A percentile compares a stretch with the other conserved stretches of the same genome.
These are phyloP conservation scores for Lentinula raphanica DNA, from an alignment of 768 basidiomycete genomes.

Conservation along the genomic window DNA sequence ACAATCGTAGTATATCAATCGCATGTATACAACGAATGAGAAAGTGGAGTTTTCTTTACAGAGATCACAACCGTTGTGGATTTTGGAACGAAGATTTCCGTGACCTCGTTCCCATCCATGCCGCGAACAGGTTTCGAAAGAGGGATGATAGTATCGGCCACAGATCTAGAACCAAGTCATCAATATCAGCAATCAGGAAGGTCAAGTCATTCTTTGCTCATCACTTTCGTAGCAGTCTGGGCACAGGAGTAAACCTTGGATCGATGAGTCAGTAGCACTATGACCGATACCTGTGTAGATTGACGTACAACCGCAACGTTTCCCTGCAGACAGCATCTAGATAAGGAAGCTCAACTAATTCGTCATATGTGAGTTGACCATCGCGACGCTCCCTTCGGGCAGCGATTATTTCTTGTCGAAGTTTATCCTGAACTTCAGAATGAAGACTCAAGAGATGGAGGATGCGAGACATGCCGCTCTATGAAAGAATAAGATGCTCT, in stretches of 20 bases:
- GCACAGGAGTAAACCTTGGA: constrained; percentile 22
- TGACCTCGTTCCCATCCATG: constrained; percentile 20
- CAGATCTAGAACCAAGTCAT: constrained; percentile 13
- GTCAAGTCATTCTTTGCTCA: not conserved
- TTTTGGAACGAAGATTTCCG: constrained; percentile 22
- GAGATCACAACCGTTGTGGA: constrained; percentile 20
- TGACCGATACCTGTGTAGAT: not conserved
- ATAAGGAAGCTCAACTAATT: constrained; percentile 29
- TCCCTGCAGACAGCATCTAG: constrained; percentile 37
- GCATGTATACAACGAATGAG: not conserved
- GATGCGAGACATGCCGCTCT: constrained; percentile 26
- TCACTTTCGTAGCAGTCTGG: constrained; percentile 19
- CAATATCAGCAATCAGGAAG: not conserved
- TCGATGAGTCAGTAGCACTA: not conserved
- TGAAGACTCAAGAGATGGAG: constrained; percentile 28
- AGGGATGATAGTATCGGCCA: constrained; percentile 27
- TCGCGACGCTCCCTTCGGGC: constrained; percentile 19
- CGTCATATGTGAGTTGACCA: constrained; percentile 29
- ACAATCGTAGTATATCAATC: not conserved
- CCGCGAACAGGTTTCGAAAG: constrained; percentile 27
- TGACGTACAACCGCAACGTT: constrained; percentile 31
- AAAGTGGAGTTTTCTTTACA: not conserved
- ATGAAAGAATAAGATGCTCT: too few relatives aligned
- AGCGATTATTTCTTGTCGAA: constrained; percentile 29
- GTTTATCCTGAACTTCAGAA: constrained; percentile 30